Conservation (phyloP, 169 alveolate species). For the Eimeria mitis region DNA sequence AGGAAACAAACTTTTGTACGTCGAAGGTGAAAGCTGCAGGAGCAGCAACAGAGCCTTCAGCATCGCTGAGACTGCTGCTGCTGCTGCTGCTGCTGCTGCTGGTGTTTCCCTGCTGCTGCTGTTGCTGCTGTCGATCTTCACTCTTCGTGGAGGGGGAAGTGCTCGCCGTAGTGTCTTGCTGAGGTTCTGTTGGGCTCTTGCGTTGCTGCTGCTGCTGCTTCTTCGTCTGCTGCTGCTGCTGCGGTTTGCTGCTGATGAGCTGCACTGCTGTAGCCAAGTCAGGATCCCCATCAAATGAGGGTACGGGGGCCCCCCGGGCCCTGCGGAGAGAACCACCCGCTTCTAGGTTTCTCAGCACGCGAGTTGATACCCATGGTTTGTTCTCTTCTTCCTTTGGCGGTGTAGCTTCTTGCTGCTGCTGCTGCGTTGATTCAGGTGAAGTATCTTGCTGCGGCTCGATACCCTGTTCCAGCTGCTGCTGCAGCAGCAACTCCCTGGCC, state of each 20-base stretch:
- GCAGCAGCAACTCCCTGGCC: slow-evolving; percentile 59
- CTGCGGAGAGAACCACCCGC: slow-evolving; percentile 21
- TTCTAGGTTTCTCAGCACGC: slow-evolving; percentile 15
- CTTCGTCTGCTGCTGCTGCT: slow-evolving; percentile 11
- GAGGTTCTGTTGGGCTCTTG: slow-evolving; percentile 27
- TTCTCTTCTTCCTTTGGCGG: slow-evolving; percentile 10
- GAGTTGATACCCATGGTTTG: slow-evolving; percentile 22
- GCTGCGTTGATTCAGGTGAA: background rate
- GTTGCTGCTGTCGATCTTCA: slow-evolving; percentile 56
- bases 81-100: background rate
- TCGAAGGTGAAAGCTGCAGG: slow-evolving; percentile 40
- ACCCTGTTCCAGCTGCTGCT: slow-evolving; percentile 44
- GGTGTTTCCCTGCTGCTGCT: background rate
- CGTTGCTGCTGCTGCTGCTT: slow-evolving; percentile 52
- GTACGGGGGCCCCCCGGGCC: slow-evolving; percentile 33
- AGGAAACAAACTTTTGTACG: slow-evolving; percentile 21
- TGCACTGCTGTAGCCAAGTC: slow-evolving; percentile 65
- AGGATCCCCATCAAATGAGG: slow-evolving; percentile 52
- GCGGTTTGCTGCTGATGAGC: slow-evolving; percentile 50
- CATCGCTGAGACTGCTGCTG: slow-evolving; percentile 31
- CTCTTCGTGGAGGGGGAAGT: slow-evolving; percentile 26
- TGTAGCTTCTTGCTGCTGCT: background rate
- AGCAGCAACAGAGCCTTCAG: background rate
- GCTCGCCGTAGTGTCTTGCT: background rate
- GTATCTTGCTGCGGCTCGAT: slow-evolving; percentile 9